Base-by-base conservation (phyloP, 352 stramenopile genomes). In the Pythium insidiosum region DNA sequence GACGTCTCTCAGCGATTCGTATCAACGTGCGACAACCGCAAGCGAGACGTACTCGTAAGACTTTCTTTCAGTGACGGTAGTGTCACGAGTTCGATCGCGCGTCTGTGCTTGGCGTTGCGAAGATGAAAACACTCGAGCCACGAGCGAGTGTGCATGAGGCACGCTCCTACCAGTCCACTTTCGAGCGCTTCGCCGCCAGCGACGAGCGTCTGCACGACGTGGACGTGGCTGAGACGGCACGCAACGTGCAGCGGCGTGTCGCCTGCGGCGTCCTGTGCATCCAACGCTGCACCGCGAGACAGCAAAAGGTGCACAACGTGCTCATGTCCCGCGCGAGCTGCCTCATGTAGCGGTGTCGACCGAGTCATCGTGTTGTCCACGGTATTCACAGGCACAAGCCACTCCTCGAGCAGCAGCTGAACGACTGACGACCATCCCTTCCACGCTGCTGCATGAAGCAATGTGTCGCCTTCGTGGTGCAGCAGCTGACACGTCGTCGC, bases 171-270 rank as follows among this genome's bases (percentile, higher is more conserved):
- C n/a, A n/a, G n/a, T n/a, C n/a, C n/a, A n/a, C n/a, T n/a, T n/a
- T n/a, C n/a, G n/a, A n/a, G n/a, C 35, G 50, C 49, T 11, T 59
- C 38, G 0, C 45, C 53, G 5, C 63, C 61, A 9, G 61, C 38
- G n/a, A 88, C 34, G 12, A 88, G 52, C 4, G 60, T 34, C 4
- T 71, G 66, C 9, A 73, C 68, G 23, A 83, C 51, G 6, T 50
- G 61, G 21, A 50, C 56, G 53, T 58, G 70, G 6, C 66, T 64
- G 5, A 53, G 20, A 5, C 75, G 68, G 45, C 70, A 76, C 6
- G 73, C 70, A 5, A 70, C 34, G 42, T 88, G 75, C 34, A 88
- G 43, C 6, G 70, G 28, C 9, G 70, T 70, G 41, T 88, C 75
- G 1, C 68, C 70, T 18, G 58, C 55, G 0, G 53, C n/a, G 39